phyloP scores from a whole-genome alignment of 305 asterid genomes.

The Ilex paraguariensis region DNA sequence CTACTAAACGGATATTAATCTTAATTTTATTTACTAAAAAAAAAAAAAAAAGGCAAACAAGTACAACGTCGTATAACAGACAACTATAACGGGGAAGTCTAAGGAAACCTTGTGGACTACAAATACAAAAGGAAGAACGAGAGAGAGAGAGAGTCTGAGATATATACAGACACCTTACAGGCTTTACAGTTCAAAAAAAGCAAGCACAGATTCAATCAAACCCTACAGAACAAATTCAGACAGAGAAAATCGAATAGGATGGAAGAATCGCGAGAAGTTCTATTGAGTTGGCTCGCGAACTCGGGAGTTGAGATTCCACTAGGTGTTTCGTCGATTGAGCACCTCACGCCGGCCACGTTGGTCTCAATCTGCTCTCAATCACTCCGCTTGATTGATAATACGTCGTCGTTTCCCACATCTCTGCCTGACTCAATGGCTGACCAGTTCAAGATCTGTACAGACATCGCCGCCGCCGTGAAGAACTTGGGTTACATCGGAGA shows the following conservation, averaged over 20 bases:
- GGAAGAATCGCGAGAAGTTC: slow-evolving; percentile 60
- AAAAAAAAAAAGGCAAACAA: too few relatives aligned
- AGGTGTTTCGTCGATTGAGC: slow-evolving; percentile 40
- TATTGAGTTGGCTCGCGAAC: slow-evolving; percentile 43
- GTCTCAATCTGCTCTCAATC: slow-evolving; percentile 43
- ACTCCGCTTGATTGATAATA: slow-evolving; percentile 27
- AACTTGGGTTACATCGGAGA: slow-evolving; percentile 46
- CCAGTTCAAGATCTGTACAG: slow-evolving; percentile 44
- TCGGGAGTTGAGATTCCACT: slow-evolving; percentile 54
- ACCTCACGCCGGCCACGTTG: slow-evolving; percentile 44
- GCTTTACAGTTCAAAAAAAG: too few relatives aligned
- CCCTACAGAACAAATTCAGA: too few relatives aligned
- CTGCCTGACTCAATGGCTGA: slow-evolving; percentile 52
- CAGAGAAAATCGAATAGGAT: slow-evolving; percentile 3
- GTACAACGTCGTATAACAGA: too few relatives aligned
- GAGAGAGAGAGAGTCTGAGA: too few relatives aligned
- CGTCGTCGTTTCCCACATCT: slow-evolving; percentile 32
- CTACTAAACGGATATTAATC: too few relatives aligned
- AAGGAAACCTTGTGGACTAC: too few relatives aligned
- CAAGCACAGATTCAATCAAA: too few relatives aligned
- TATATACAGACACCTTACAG: too few relatives aligned
- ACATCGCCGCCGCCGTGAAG: slow-evolving; percentile 45
- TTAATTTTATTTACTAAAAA: too few relatives aligned
- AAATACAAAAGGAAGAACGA: too few relatives aligned
- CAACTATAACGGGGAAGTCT: too few relatives aligned